A percentile compares a stretch with the other conserved stretches of the same genome.
Conservation (phyloP, 2,329 filamentous ascomycete genomes). For the Aspergillus japonicus region DNA sequence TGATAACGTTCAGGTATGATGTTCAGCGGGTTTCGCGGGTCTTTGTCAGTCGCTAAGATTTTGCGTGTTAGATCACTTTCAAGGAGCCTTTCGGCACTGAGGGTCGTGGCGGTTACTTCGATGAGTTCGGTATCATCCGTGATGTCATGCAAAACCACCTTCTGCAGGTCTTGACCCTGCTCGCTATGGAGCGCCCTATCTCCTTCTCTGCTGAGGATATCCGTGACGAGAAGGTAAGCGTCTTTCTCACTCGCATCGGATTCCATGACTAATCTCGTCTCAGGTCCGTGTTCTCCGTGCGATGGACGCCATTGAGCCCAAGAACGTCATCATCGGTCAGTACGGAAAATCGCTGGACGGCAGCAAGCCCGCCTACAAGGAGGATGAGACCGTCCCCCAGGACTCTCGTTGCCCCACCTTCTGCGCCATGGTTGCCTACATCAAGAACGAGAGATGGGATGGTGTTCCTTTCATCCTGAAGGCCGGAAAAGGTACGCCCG, state of each 20-base stretch:
- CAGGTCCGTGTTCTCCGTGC: conserved; percentile 83
- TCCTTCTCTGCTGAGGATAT: conserved; percentile 98
- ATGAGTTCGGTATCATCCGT: conserved; percentile 98
- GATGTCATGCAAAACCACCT: conserved; percentile 99
- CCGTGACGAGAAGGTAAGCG: conserved; percentile 79
- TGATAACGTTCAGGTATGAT: conserved; percentile 79
- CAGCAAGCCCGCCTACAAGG: conserved; percentile 95
- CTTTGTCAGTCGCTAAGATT: conserved; percentile 2
- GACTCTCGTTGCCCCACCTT: conserved; percentile 97
- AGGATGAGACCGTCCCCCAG: conserved; percentile 96
- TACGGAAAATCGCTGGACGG: conserved; percentile 96
- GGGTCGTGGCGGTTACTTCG: conserved; percentile 96
- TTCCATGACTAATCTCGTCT: conserved; percentile 5
- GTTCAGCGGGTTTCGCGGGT: background rate
- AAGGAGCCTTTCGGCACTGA: conserved; percentile 99
- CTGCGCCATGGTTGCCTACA: conserved; percentile 94
- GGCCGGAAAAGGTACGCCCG: conserved; percentile 72
- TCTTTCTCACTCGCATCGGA: background rate
- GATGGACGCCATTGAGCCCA: conserved; percentile 93
- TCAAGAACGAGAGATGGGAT: conserved; percentile 99
- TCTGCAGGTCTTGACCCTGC: conserved; percentile 89
- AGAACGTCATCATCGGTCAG: conserved; percentile 99
- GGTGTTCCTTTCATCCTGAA: conserved; percentile 99
- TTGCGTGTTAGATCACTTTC: conserved; percentile 71
- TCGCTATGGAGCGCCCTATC: conserved; percentile 97